Percentiles rank a stretch among this genome's conserved stretches.
These are phyloP conservation scores for Pichia sp. DNA, from an alignment of 1,139 yeast genomes.

Conservation along the genomic window DNA sequence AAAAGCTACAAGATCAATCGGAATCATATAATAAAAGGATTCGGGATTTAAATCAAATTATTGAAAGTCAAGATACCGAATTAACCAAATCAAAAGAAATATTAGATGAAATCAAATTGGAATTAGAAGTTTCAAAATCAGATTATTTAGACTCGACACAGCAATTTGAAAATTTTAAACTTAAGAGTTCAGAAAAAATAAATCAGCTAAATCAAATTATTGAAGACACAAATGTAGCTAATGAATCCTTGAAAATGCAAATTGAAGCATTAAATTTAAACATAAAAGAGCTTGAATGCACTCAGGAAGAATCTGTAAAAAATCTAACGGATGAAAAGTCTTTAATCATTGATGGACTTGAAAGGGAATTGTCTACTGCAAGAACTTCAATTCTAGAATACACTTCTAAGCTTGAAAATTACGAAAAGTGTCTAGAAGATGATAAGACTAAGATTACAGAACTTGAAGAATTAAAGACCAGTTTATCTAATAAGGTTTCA, in stretches of 20 bases:
- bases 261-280: too few relatives aligned
- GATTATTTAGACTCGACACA: neutral
- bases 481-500: too few relatives aligned
- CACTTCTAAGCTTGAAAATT: too few relatives aligned
- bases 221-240: neutral
- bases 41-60: slow-evolving; percentile 3
- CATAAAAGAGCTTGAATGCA: too few relatives aligned
- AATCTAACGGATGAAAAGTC: too few relatives aligned
- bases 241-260: neutral
- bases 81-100: neutral
- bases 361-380: too few relatives aligned
- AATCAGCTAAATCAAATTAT: neutral
- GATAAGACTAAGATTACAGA: too few relatives aligned
- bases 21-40: slow-evolving; percentile 16
- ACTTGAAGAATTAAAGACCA: too few relatives aligned
- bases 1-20: slow-evolving; percentile 22
- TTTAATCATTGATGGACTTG: too few relatives aligned
- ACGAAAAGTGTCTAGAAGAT: too few relatives aligned
- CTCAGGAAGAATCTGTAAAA: too few relatives aligned
- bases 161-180: neutral
- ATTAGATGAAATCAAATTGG: slow-evolving; percentile 6
- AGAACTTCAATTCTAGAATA: too few relatives aligned
- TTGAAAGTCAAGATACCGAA: slow-evolving; percentile 6
- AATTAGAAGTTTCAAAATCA: slow-evolving; percentile 8
- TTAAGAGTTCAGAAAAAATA: neutral